Base-by-base conservation (phyloP, 169 alveolate species). In the Eimeria tenella region DNA sequence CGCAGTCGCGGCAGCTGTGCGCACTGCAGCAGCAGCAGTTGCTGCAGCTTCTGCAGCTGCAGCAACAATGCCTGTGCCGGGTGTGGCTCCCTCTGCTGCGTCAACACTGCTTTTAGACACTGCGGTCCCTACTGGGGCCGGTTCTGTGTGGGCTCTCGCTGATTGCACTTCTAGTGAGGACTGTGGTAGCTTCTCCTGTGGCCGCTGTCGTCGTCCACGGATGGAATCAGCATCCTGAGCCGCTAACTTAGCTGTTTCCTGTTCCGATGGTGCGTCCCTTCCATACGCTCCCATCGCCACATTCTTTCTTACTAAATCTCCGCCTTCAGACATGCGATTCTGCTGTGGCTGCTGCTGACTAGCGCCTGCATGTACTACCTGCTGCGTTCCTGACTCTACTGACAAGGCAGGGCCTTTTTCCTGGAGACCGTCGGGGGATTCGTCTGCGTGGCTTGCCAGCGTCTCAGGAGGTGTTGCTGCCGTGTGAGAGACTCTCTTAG, bases 21-120 rank as follows among this genome's bases (percentile, higher is more conserved):
- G 90, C 90, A 82, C 90, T 5, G 90, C 90, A 60, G 90, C 90
- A 13, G 90, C 90, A 42, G 90, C 90, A 13, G 90, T 82, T 31
- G 93, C 93, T 52, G 83, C 93, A 9, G 83, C 93, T 23, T 86
- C 93, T 17, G 93, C 93, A 5, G 83, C 93, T 55, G 93, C 93
- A 50, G 62, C 75, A 56, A 55, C 93, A n/a, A 73, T 7, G 52
- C 93, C 23, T n/a, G 19, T 55, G 75, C 58, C 86, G 13, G 86
- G 5, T 49, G 6, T 7, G 71, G 49, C 25, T 82, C 50, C 90
- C 17, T 31, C 77, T 42, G 52, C 77, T 8, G 62, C 56, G 25
- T 82, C 77, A 17, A 19, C 25, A 52, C 31, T 25, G 42, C 58
- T 58, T 11, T 82, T 60, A 11, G 62, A 79, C 55, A n/a, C 90